Conservation (phyloP, 2,329 filamentous ascomycete genomes). For the Neonectria faginata region DNA sequence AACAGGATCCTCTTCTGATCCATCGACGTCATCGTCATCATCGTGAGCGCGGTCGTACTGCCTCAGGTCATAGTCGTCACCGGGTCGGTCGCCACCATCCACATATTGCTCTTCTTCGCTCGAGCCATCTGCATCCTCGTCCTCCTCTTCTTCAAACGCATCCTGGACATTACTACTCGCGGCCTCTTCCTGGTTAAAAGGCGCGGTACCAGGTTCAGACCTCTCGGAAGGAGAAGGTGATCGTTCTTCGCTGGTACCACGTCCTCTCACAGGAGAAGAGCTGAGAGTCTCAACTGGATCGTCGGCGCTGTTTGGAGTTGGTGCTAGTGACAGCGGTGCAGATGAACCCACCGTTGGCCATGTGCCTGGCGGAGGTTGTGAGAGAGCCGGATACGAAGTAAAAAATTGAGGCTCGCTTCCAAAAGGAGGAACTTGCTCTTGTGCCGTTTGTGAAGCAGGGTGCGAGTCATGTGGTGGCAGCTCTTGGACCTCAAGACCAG, state of each 20-base stretch:
- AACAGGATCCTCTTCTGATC: slow-evolving; percentile 46
- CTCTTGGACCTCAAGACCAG: slow-evolving; percentile 25
- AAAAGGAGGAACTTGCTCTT: slow-evolving; percentile 24
- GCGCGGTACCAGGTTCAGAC: slow-evolving; percentile 13
- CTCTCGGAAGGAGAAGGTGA: slow-evolving; percentile 21
- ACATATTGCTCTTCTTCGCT: slow-evolving; percentile 40
- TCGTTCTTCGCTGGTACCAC: slow-evolving; percentile 23
- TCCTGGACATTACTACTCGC: slow-evolving; percentile 9
- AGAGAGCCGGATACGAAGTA: slow-evolving; percentile 20
- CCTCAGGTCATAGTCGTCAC: slow-evolving; percentile 51
- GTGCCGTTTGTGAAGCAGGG: background rate
- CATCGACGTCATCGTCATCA: slow-evolving; percentile 51
- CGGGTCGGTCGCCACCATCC: slow-evolving; percentile 46
- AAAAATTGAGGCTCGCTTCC: slow-evolving; percentile 25
- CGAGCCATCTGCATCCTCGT: slow-evolving; percentile 9
- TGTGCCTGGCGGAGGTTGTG: slow-evolving; percentile 24
- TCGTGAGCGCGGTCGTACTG: slow-evolving; percentile 49
- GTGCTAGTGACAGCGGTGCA: slow-evolving; percentile 19
- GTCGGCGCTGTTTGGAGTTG: slow-evolving; percentile 32
- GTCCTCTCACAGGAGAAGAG: slow-evolving; percentile 37
- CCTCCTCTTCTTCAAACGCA: slow-evolving; percentile 27
- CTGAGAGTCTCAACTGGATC: slow-evolving; percentile 42
- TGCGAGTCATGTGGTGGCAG: slow-evolving; percentile 29
- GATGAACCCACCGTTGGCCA: slow-evolving; percentile 30
- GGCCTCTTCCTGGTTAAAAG: slow-evolving; percentile 7